Base-by-base conservation (phyloP, 73 alveolate genomes). In the Paramecium biaurelia region DNA sequence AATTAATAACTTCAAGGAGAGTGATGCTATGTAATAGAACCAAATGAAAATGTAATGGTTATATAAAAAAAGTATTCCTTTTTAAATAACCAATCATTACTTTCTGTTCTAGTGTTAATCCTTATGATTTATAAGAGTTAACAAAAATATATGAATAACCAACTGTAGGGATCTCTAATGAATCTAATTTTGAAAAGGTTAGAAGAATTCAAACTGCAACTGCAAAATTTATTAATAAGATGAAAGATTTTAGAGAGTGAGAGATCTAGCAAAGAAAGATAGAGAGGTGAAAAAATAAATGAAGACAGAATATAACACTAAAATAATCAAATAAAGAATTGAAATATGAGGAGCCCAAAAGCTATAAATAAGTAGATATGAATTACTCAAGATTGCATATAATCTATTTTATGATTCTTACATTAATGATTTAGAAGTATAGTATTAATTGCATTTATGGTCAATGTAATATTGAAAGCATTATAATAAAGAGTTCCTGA, bases 371-470 rank as follows among this genome's bases (percentile, higher is more conserved):
- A 32, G 1, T 2, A 32, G 37, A 70, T 76, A 86, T 15, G 96
- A 96, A 56, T 79, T 94, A 72, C 92, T 96, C 34, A 97, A 94
- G 26, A 95, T 93, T 67, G 98, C 95, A 56, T 89, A 96, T 37
- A 97, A 95, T 90, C 76, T 96, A 24, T 98, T 94, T 92, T 96
- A 96, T 89, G 99, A 96, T 84, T 82, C 92, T 92, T 95, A 92
- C 59, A 95, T 96, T 93, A 96, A 96, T 68, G 99, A 96, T 94
- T 92, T 95, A 18, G 99, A 96, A 85, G 98, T 30, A 30, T 96
- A 28, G 76, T 95, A 84, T 20, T 8, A 5, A 20, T 56, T 30
- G 1, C 32, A 20, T 3, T 56, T 3, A 20, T 3, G 70, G 70
- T 56, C 1, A 56, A 56, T 56, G 94, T 93, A 21, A 98, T 98